Percentiles rank a stretch among this genome's conserved stretches.
Evolutionary conservation across 1,284 basidiomycete genomes (phyloP).

Genomic region (Malassezia cuniculi): DNA sequence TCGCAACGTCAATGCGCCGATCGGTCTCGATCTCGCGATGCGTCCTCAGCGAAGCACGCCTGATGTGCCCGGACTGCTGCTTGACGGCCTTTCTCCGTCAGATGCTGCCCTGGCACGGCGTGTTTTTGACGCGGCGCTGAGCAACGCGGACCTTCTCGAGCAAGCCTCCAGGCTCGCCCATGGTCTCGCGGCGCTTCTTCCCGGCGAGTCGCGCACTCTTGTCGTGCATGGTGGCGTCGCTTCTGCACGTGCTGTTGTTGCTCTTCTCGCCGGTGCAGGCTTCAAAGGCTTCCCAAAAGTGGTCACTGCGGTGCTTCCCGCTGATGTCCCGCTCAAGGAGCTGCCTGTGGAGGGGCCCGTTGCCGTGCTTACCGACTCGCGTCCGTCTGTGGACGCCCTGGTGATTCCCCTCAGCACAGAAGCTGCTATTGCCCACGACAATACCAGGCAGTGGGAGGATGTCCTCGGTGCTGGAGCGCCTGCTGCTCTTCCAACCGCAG

Average conservation of each 20-base stretch:
- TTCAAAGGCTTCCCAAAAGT: too few relatives aligned
- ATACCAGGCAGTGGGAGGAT: too few relatives aligned
- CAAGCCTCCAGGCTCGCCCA: slow-evolving; percentile 23
- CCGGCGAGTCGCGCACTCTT: slow-evolving; percentile 12
- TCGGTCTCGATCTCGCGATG: slow-evolving; percentile 37
- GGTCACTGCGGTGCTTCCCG: too few relatives aligned
- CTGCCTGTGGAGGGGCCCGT: slow-evolving; percentile 17
- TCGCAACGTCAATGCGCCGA: slow-evolving; percentile 40
- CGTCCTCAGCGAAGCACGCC: slow-evolving; percentile 22
- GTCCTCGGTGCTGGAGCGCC: slow-evolving; percentile 11
- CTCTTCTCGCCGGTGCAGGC: slow-evolving; percentile 2
- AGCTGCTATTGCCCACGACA: too few relatives aligned
- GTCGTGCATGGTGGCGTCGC: slow-evolving; percentile 7
- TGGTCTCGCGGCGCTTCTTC: slow-evolving; percentile 22
- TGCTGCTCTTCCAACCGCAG: too few relatives aligned
- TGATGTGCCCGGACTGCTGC: slow-evolving; percentile 24
- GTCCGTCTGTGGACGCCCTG: too few relatives aligned
- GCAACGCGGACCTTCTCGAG: slow-evolving; percentile 19
- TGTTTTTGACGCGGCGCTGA: slow-evolving; percentile 18
- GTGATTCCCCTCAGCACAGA: too few relatives aligned
- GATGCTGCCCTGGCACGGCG: slow-evolving; percentile 10
- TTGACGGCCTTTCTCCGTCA: slow-evolving; percentile 15
- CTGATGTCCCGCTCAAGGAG: too few relatives aligned
- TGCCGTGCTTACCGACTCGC: slow-evolving; percentile 17
- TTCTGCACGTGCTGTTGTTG: slow-evolving; percentile 3